Conservation (phyloP, 2,329 filamentous ascomycete species). For the Escovopsis sp. region DNA sequence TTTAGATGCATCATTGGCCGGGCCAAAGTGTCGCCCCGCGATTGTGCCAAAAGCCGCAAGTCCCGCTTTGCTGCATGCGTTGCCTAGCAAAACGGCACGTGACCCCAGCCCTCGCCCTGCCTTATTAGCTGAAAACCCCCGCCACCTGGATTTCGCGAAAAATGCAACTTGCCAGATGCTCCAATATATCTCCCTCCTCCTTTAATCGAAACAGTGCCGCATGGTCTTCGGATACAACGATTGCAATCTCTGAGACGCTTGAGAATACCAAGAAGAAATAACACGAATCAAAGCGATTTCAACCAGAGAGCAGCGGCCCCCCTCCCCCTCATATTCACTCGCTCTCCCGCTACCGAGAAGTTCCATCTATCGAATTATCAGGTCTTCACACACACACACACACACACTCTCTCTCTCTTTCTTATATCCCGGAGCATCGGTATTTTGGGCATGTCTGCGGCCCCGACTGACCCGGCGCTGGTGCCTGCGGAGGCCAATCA, state of each 20-base stretch:
- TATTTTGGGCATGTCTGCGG: slow-evolving; percentile 19
- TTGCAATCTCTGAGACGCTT: slow-evolving; percentile 16
- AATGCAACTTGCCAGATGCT: slow-evolving; percentile 4
- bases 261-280: slow-evolving; percentile 13
- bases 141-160: slow-evolving; percentile 16
- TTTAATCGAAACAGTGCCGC: slow-evolving; percentile 24
- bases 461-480: slow-evolving; percentile 19
- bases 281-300: slow-evolving; percentile 10
- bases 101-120: too few relatives aligned
- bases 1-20: too few relatives aligned
- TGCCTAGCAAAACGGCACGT: too few relatives aligned
- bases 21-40: too few relatives aligned
- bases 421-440: too few relatives aligned
- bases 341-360: too few relatives aligned
- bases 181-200: slow-evolving; percentile 4
- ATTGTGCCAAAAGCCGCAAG: too few relatives aligned
- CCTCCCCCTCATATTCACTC: too few relatives aligned
- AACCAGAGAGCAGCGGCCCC: too few relatives aligned
- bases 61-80: too few relatives aligned
- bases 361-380: slow-evolving; percentile 6
- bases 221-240: slow-evolving; percentile 26
- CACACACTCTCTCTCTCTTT: too few relatives aligned
- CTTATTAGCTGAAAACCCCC: slow-evolving; percentile 9
- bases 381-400: neutral
- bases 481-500: neutral